phyloP scores from a whole-genome alignment of 2,329 filamentous ascomycete genomes.

The Penicillium carneum region DNA sequence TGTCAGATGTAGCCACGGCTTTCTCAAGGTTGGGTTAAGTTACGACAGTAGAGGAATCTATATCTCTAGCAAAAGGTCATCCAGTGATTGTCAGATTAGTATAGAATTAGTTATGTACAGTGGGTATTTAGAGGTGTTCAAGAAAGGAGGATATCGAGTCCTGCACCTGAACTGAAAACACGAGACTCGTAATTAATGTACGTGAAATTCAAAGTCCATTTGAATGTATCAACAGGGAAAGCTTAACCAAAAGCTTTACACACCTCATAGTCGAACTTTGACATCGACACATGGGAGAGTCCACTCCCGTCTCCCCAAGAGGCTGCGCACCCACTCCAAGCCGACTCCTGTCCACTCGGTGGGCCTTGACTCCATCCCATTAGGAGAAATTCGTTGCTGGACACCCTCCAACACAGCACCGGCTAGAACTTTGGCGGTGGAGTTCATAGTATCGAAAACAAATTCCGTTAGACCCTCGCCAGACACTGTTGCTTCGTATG shows the following conservation, averaged over 20 bases:
- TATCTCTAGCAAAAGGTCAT: not conserved
- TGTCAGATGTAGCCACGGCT: not conserved
- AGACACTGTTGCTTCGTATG: slow-evolving; percentile 35
- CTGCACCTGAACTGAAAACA: slow-evolving; percentile 1
- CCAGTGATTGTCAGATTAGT: not conserved
- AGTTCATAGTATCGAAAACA: slow-evolving; percentile 64
- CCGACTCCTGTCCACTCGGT: slow-evolving; percentile 78
- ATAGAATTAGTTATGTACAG: slow-evolving; percentile 10
- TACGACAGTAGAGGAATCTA: not conserved
- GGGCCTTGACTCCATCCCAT: slow-evolving; percentile 49
- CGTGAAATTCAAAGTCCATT: not conserved
- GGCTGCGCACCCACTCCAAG: slow-evolving; percentile 82
- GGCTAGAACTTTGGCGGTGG: slow-evolving; percentile 72
- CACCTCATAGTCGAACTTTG: slow-evolving; percentile 72
- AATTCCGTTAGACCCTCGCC: slow-evolving; percentile 48
- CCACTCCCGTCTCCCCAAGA: slow-evolving; percentile 86
- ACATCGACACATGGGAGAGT: slow-evolving; percentile 89
- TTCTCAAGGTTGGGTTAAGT: not conserved
- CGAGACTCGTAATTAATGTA: not conserved
- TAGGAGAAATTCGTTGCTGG: slow-evolving; percentile 49
- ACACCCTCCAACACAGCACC: slow-evolving; percentile 71
- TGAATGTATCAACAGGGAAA: not conserved
- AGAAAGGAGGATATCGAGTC: not conserved
- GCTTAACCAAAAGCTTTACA: slow-evolving; percentile 8
- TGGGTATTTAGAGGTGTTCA: slow-evolving; percentile 2